Evolutionary conservation across 306 rosid species (phyloP), one percentile per base, ranked within the genome.

Genomic region (Lathyrus aphaca): DNA sequence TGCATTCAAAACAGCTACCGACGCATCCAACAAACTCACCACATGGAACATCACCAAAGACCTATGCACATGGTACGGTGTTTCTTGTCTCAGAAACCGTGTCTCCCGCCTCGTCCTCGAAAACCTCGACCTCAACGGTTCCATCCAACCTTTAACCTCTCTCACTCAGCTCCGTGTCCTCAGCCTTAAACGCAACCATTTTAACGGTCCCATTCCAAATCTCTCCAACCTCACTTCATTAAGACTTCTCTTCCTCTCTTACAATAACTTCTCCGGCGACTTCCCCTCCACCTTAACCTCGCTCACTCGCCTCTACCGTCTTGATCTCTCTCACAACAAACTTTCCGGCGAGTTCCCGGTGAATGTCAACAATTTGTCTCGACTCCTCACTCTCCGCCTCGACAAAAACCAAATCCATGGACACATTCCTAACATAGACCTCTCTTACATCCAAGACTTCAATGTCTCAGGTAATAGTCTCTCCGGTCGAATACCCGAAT

Each of bases 91-190:
- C 43, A 75, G 60, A 7, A 58, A 77, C 81, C 78, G 96, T 6
- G 93, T 92, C 74, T 78, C 96, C 0, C 77, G 85, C 9, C 91
- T 92, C 16, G 84, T 92, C 21, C 96, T 92, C 46, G 88, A 92
- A 48, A 19, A 63, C 67, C 89, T 88, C 17, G 60, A 78, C 62
- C 95, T 92, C 46, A 59, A 12, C 0, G 92, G 88, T 79, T 83
- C 96, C 4, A 68, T 89, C 32, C 38, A 45, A 0, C 77, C 85
- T 3, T 75, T 92, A 10, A 71, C 91, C 5, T 58, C 77, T 10
- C 69, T 90, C 40, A 78, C 88, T 64, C 78, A 84, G 68, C 95
- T 89, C 60, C 89, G 96, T 21, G 81, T 89, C 29, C 86, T 92
- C 19, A 89, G 96, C 85, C 91, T 92, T 1, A 90, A 92, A 74